Base-by-base conservation (phyloP, 305 asterid species). In the Solanum hybrid region DNA sequence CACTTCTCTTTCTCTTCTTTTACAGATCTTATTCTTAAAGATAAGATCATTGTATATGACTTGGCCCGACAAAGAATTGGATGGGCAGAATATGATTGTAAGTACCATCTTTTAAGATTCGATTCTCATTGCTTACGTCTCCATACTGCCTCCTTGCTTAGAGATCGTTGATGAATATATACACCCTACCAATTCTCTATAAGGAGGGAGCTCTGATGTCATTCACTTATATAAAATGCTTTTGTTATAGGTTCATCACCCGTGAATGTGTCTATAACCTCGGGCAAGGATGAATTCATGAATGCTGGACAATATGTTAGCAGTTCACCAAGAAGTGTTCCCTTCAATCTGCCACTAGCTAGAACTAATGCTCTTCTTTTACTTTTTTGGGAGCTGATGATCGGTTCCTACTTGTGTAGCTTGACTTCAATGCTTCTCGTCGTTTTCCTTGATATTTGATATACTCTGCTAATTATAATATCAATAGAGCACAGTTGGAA, bases 231-330 rank as follows among this genome's bases (percentile, higher is more conserved):
- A 42, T 31, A 64, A 82, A 27, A 78, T 51, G 22, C 5, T 46
- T 40, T 91, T 87, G 26, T 37, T 86, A 40, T 93, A 97, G 99
- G 99, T 91, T 96, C 99, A n/a, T 91, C 88, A 77, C 91, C 97
- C 2, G 99, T 97, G 64, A 96, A 97, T 85, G 99, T 97, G 82
- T 96, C 99, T 75, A 90, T 94, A 89, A 95, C 97, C 89, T 94
- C 98, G 13, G 94, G 97, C 73, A 96, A 94, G 92, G 98, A 96
- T 46, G 96, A 96, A 91, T 95, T 60, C 64, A 92, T 94, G 89
- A 95, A 94, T 90, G 94, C 97, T 22, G 98, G 97, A 78, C 96
- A 95, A 93, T 91, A 94, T 46, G 94, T 89, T 91, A 94, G 96
- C 92, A 91, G 95, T 90, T 92, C 96, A 88, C 85, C 96, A 86